These are phyloP conservation scores for Priceomyces melissophilus DNA, from an alignment of 805 yeast species.

Conservation along the genomic window DNA sequence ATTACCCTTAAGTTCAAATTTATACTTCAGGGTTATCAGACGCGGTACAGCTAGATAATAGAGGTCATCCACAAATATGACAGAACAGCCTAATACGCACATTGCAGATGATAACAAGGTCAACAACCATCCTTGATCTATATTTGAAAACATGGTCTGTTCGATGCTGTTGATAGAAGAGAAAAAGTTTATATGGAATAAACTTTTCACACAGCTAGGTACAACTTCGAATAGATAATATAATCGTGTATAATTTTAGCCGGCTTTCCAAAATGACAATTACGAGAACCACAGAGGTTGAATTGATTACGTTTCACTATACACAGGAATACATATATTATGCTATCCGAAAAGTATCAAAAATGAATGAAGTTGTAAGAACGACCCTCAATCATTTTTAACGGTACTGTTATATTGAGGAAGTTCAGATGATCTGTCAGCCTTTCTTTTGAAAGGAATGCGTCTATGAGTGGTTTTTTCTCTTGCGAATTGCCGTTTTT, in stretches of 20 bases:
- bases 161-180: too few species aligned
- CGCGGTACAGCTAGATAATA: constrained; percentile 44
- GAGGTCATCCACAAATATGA: constrained; percentile 59
- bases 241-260: too few species aligned
- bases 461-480: constrained; percentile 26
- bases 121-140: constrained; percentile 59
- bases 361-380: too few species aligned
- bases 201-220: too few species aligned
- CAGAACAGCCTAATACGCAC: constrained; percentile 67
- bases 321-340: too few species aligned
- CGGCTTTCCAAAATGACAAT: too few species aligned
- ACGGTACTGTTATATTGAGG: constrained; percentile 30
- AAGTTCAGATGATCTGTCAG: constrained; percentile 22
- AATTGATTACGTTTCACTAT: too few species aligned
- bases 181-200: too few species aligned
- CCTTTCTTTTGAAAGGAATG: constrained; percentile 24
- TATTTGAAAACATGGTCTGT: too few species aligned
- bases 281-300: too few species aligned
- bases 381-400: constrained; percentile 11
- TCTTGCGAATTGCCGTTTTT: constrained; percentile 28
- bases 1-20: constrained; percentile 56
- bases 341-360: too few species aligned
- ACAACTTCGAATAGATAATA: too few species aligned
- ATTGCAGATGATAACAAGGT: constrained; percentile 64
- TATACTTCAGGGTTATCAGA: constrained; percentile 31